Percentiles rank a stretch among this genome's conserved stretches.
Conservation (phyloP, 108 stramenopile genomes). For the Pseudonitzschia multiseries region DNA sequence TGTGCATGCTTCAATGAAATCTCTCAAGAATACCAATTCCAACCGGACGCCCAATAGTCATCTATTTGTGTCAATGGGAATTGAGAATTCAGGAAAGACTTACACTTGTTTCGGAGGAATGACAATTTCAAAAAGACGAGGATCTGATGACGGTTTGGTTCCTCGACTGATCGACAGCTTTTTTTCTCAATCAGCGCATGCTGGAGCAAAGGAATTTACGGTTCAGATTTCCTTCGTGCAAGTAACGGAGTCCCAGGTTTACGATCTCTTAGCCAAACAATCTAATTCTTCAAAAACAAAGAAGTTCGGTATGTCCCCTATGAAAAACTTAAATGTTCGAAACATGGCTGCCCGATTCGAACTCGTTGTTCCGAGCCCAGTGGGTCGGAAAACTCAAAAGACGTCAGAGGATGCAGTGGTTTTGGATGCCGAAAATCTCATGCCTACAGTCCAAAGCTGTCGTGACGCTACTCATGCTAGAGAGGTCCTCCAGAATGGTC, state of each 20-base stretch:
- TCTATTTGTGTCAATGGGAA: constrained; percentile 47
- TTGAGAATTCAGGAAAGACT: constrained; percentile 48
- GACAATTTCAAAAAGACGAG: constrained; percentile 31
- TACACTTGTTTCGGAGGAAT: constrained; percentile 44
- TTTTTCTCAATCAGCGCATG: constrained; percentile 50
- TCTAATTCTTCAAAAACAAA: not conserved
- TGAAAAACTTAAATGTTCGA: constrained; percentile 30
- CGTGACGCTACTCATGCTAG: constrained; percentile 35
- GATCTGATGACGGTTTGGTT: constrained; percentile 43
- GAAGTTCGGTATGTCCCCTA: constrained; percentile 7
- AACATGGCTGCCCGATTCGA: constrained; percentile 40
- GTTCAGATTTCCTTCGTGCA: constrained; percentile 46
- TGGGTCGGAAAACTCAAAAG: constrained; percentile 8
- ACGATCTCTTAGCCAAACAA: constrained; percentile 32
- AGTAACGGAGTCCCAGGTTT: constrained; percentile 35
- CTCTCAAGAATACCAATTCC: constrained; percentile 17
- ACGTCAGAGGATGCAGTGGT: not conserved
- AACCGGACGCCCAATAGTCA: constrained; percentile 28
- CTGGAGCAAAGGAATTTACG: constrained; percentile 28
- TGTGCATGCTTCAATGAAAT: constrained; percentile 28
- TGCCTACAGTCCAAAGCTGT: constrained; percentile 22
- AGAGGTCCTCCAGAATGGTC: constrained; percentile 37
- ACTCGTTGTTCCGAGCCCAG: constrained; percentile 28
- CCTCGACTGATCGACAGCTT: constrained; percentile 51
- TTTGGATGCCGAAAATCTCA: constrained; percentile 22